Evolutionary conservation across 495 filamentous ascomycete genomes (phyloP).

Genomic region (Apiosordaria backusii): DNA sequence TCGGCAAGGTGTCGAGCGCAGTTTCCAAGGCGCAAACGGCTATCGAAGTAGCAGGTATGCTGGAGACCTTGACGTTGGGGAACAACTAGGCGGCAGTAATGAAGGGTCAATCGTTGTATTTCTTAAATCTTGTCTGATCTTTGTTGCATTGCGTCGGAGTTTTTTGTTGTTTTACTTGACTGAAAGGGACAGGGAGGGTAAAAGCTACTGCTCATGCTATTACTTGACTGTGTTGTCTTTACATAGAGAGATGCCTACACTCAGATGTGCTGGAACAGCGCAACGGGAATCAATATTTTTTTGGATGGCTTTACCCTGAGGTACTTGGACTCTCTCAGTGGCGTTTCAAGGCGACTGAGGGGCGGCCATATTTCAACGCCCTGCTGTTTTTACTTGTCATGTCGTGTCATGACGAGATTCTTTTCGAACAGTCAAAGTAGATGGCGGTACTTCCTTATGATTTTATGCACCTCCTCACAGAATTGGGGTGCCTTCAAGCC

Average conservation of each 20-base stretch:
- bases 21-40: conserved; percentile 80
- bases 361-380: no score
- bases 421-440: neutral
- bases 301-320: neutral
- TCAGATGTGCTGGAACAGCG: neutral
- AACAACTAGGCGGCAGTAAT: neutral
- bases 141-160: conserved; percentile 17
- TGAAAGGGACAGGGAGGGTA: neutral
- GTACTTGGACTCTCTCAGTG: neutral
- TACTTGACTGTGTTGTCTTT: neutral
- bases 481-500: no score
- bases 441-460: neutral
- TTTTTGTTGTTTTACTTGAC: neutral
- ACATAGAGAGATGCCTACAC: neutral
- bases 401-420: neutral
- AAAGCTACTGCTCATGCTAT: neutral
- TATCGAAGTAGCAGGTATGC: conserved; percentile 74
- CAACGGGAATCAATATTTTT: neutral
- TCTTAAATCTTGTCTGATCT: conserved; percentile 6
- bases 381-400: neutral
- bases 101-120: neutral
- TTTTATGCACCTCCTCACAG: neutral
- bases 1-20: conserved; percentile 65
- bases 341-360: neutral
- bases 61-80: conserved; percentile 64